Evolutionary conservation across 2,329 filamentous ascomycete genomes (phyloP).

Genomic region (Ceratocystis destructans): DNA sequence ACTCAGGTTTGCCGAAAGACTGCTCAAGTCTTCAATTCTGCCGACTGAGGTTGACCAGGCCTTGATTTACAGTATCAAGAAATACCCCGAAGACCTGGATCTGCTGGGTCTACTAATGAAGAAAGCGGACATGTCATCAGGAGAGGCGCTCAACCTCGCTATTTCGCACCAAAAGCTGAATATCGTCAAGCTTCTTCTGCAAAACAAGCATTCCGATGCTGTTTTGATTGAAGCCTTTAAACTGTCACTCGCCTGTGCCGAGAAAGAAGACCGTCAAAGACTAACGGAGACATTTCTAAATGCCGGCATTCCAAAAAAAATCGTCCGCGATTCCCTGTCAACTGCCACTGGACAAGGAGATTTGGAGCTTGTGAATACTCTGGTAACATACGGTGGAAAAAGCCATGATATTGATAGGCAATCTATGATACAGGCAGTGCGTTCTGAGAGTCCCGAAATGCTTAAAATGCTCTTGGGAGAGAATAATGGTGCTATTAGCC

Average conservation of each 20-base stretch:
- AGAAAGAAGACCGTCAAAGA: conserved; percentile 30
- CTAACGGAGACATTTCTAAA: conserved; percentile 35
- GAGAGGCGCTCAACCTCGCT: conserved; percentile 35
- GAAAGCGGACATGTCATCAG: conserved; percentile 37
- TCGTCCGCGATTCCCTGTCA: conserved; percentile 38
- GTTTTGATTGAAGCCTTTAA: conserved; percentile 31
- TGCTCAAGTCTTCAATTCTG: conserved; percentile 38
- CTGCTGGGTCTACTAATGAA: conserved; percentile 34
- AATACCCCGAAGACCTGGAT: conserved; percentile 35
- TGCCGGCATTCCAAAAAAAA: conserved; percentile 33
- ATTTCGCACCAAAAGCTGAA: conserved; percentile 34
- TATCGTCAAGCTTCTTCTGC: conserved; percentile 35
- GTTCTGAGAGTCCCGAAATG: conserved; percentile 36
- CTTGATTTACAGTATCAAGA: conserved; percentile 36
- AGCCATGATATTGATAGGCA: conserved; percentile 39
- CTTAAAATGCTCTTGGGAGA: conserved; percentile 37
- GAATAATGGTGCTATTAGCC: conserved; percentile 28
- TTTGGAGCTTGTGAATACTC: conserved; percentile 35
- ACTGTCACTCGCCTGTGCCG: conserved; percentile 30
- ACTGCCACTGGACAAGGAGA: conserved; percentile 41
- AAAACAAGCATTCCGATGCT: conserved; percentile 25
- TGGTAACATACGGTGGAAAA: conserved; percentile 39
- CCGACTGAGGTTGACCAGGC: conserved; percentile 37
- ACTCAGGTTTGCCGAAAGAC: conserved; percentile 35
- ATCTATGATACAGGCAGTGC: conserved; percentile 41